These are phyloP conservation scores for Backusella luteola DNA, from an alignment of 192 early-diverging fungal genomes.

Conservation along the genomic window DNA sequence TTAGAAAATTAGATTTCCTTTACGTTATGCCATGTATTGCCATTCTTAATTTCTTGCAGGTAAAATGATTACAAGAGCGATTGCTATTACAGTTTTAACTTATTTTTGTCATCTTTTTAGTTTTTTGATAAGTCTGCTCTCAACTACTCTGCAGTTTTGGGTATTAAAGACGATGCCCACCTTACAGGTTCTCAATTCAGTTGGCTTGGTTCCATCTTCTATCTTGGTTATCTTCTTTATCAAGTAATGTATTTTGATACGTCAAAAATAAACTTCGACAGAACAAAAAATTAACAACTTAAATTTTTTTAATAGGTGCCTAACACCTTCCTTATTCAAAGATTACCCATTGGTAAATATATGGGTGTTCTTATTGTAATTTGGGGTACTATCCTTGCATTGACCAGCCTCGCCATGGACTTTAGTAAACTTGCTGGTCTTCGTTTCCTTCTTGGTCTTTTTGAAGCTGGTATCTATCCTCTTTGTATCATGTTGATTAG, in stretches of 20 bases:
- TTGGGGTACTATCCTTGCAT: constrained; percentile 26
- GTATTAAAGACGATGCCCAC: constrained; percentile 22
- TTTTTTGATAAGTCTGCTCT: constrained; percentile 33
- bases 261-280: not conserved
- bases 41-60: constrained; percentile 29
- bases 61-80: not conserved
- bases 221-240: constrained; percentile 23
- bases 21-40: constrained; percentile 31
- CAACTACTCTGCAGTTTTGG: constrained; percentile 16
- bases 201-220: constrained; percentile 33
- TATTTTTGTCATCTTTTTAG: constrained; percentile 4
- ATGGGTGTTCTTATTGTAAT: constrained; percentile 23
- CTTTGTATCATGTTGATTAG: constrained; percentile 26
- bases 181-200: constrained; percentile 14
- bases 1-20: constrained; percentile 19
- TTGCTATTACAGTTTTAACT: not conserved
- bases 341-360: constrained; percentile 24
- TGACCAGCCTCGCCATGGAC: constrained; percentile 20
- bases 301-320: not conserved
- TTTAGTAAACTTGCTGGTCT: constrained; percentile 34
- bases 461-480: constrained; percentile 32
- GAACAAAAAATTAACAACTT: not conserved
- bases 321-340: constrained; percentile 27
- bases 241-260: constrained; percentile 13
- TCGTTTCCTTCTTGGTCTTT: constrained; percentile 34